Evolutionary conservation across 2,329 filamentous ascomycete species (phyloP), one percentile per base, ranked within the genome.

Genomic region (Aureobasidium sp.): DNA sequence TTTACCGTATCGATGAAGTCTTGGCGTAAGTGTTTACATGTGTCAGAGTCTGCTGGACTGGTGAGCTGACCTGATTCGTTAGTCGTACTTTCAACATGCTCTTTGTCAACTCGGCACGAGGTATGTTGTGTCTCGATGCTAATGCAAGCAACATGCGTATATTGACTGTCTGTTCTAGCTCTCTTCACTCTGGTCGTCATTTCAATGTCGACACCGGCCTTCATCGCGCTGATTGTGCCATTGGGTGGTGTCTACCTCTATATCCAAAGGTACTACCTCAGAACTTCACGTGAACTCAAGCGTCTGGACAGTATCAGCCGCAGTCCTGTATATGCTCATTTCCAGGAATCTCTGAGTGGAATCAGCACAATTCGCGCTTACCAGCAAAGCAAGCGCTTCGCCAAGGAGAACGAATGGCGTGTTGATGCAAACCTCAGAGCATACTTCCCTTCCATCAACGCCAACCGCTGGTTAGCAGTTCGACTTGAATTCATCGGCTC

Each of bases 321-420:
- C 69, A 97, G 92, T 73, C 95, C 95, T 30, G 96, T 99, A 69
- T 99, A 92, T 74, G 94, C 94, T 7, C 95, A 99, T 75, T 99
- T 99, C 78, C 94, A 99, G 73, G 95, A 99, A 76, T 95, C 91
- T 1, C 83, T 99, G 10, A 93, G 91, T 64, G 94, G 94, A 47
- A 88, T 97, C 71, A 90, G 90, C 63, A 99, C 94, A 11, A 97
- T 99, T 70, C 89, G 95, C 66, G 95, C 94, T 39, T 99, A 96
- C 78, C 84, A 88, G 64, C 93, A 99, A 73, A 86, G 96, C 74
- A 80, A 85, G 66, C 84, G 94, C 62, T 99, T 99, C 75, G 84
- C 90, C 64, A 79, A 89, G 62, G 95, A 99, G 75, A 99, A 97
- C 68, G 92, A 99, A 80, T 97, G 92, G 91, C 88, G 94, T 47